Evolutionary conservation across 768 basidiomycete genomes (phyloP), one percentile per base, ranked within the genome.

Genomic region (Infundibulicybe gibba): DNA sequence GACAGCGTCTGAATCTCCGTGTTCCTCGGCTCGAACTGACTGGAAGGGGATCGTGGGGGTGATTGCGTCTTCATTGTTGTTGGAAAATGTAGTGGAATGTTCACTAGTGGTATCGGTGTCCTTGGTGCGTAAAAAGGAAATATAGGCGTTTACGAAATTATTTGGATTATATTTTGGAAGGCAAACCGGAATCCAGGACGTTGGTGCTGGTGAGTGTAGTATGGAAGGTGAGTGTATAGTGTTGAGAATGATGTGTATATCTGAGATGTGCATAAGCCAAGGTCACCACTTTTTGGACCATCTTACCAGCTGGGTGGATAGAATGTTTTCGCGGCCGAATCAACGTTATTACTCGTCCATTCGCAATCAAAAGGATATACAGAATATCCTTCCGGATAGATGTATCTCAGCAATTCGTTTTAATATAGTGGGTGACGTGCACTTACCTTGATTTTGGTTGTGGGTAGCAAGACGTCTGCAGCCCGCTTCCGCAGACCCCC

Each of bases 101-200:
- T 49, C 38, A 4, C 39, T 35, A 8, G 54, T 40, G 30, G 45
- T 44, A 6, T 45, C 37, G 25, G 50, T 49, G 46, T 44, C 49
- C 52, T 58, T 32, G 32, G 52, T 10, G 37, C 77, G 74, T 20
- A 86, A 62, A 61, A 87, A 91, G 3, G 81, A 78, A 37, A 97
- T 78, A 56, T 94, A 97, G 11, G 91, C 88, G 61, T 99, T 92
- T 20, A 95, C 83, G 64, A 97, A 97, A 1, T 87, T 87, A 4
- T 82, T 68, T 0, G 90, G 74, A 58, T 97, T 92, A 72, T 90
- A 98, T 63, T 93, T 94, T 0, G 97, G 95, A 3, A 99, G 77
- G 62, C 97, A 98, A 40, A 99, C 79, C 2, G 97, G 97, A 6
- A 98, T 79, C 92, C 94, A 99, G 5, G 87, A 87, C 12, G 94